phyloP scores from a whole-genome alignment of 2,329 filamentous ascomycete genomes.

The Kalaharituber pfeilii region DNA sequence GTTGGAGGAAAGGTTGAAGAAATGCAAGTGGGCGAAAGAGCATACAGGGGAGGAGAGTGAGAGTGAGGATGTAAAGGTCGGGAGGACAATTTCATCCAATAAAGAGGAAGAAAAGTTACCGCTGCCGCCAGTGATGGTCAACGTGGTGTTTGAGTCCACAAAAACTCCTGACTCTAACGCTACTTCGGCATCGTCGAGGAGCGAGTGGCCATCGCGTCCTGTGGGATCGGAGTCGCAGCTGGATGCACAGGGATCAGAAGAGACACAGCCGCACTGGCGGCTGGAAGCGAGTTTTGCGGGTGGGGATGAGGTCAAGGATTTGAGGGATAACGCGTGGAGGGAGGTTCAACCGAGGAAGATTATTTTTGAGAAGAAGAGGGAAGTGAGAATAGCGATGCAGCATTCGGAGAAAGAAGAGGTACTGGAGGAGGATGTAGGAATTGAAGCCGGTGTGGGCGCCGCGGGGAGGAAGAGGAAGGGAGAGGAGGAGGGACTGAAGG shows the following conservation, averaged over 20 bases:
- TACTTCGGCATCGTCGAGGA: background rate
- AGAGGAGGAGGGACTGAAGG: background rate
- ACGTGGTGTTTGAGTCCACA: background rate
- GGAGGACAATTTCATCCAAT: background rate
- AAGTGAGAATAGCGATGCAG: background rate
- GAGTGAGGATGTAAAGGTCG: background rate
- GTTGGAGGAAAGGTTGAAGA: no score
- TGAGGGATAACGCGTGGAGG: no score
- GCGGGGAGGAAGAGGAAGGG: background rate
- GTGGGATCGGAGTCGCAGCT: background rate
- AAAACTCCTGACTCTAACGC: background rate
- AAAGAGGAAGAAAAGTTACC: background rate
- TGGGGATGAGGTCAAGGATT: no score
- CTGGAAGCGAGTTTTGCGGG: no score
- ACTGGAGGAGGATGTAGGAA: no score
- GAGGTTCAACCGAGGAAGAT: background rate
- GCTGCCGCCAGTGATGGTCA: background rate
- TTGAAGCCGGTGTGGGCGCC: background rate
- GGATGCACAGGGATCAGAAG: background rate
- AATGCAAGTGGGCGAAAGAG: background rate
- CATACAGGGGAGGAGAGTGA: background rate
- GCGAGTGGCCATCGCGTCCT: no score
- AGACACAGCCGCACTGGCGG: background rate
- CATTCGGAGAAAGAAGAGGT: no score
- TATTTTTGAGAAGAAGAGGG: slow-evolving; percentile 1